Evolutionary conservation across 257 asterid species (phyloP), one percentile per base, ranked within the genome.

Genomic region (Salvia hispanica): DNA sequence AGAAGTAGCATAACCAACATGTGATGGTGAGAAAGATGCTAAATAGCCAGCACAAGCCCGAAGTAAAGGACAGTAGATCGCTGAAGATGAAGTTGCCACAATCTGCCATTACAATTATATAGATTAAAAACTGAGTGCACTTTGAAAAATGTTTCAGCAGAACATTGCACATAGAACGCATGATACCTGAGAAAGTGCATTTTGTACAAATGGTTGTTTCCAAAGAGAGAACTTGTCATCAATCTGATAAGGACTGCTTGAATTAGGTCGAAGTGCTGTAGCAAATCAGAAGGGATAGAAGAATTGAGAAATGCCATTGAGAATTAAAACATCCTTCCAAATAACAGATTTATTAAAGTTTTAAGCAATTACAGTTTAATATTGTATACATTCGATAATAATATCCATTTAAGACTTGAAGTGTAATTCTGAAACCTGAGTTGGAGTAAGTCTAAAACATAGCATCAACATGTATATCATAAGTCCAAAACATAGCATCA

Each of bases 41-140:
- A 93, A 80, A 88, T 88, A 85, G 74, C 99, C 99, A 68, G 97
- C 85, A 57, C 96, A 86, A 69, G 97, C 91, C 73, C 79, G 97
- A 72, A 93, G 96, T 67, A 93, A 85, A 67, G 95, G 95, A 68
- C 85, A 85, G 84, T 85, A 86, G 59, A 77, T 74, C 13, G 79
- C 71, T 50, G 95, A 93, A 58, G 96, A 88, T 64, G 89, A 88
- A 62, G 95, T 80, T 70, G 92, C 91, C 79, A 88, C 89, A 72
- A 93, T 85, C 99, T 93, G 97, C 81, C 81, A 74, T 67, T 60
- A 53, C 70, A 72, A 65, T 53, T 65, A 80, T 66, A 68, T 72
- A 67, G 63, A 67, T 67, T 62, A 71, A 48, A 71, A 48, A 70
- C 40, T 9, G 47, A 55, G 70, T 70, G 14, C 37, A 58, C 15